Evolutionary conservation across 768 basidiomycete genomes (phyloP).

Genomic region (Pulveroboletus sp.): DNA sequence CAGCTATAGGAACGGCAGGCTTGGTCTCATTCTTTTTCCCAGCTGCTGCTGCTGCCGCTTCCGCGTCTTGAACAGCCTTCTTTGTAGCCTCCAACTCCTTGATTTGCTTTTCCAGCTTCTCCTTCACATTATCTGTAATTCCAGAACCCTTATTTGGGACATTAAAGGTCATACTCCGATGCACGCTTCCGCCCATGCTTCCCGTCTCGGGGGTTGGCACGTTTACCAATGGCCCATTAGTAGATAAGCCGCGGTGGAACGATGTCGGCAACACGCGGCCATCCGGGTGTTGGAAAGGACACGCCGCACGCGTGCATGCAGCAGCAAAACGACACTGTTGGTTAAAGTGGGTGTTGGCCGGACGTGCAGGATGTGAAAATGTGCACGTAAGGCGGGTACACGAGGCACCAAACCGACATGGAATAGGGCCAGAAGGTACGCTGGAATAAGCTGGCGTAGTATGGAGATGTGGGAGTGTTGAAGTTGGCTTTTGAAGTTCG

Average conservation of each 20-base stretch:
- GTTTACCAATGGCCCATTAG: constrained; percentile 55
- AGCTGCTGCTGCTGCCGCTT: constrained; percentile 46
- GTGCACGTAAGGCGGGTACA: constrained; percentile 69
- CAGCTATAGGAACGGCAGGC: constrained; percentile 40
- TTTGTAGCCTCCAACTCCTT: constrained; percentile 68
- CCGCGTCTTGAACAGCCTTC: constrained; percentile 61
- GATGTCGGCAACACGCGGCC: constrained; percentile 73
- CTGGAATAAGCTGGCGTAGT: constrained; percentile 27
- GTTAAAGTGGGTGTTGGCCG: constrained; percentile 33
- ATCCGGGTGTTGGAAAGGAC: constrained; percentile 89
- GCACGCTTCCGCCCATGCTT: constrained; percentile 61
- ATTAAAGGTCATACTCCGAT: constrained; percentile 72
- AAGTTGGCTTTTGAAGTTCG: constrained; percentile 34
- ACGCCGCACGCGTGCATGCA: constrained; percentile 79
- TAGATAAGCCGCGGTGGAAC: constrained; percentile 75
- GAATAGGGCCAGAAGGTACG: constrained; percentile 30
- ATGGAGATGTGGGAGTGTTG: constrained; percentile 34
- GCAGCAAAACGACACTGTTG: constrained; percentile 80
- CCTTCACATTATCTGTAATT: constrained; percentile 36
- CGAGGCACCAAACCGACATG: constrained; percentile 65
- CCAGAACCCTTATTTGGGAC: constrained; percentile 25
- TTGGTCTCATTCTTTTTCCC: constrained; percentile 56
- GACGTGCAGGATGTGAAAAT: constrained; percentile 60
- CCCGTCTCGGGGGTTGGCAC: constrained; percentile 62
- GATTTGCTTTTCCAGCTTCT: constrained; percentile 47